Evolutionary conservation across 2,329 filamentous ascomycete species (phyloP), one percentile per base, ranked within the genome.

Genomic region (Pseudofabraea citricarpa): DNA sequence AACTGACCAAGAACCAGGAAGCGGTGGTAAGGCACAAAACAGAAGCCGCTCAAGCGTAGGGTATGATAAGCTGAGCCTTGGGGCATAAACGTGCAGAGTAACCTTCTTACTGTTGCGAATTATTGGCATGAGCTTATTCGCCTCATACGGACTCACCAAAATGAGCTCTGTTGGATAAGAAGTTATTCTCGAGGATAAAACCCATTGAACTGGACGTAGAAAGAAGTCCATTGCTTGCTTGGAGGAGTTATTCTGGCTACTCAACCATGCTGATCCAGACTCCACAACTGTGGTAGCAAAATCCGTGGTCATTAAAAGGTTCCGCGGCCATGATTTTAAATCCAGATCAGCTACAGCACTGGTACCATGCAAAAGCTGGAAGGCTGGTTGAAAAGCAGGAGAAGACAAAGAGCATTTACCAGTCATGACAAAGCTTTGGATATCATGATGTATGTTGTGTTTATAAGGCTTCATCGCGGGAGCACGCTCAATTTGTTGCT

Each of bases 131-230:
- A 85, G 59, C 3, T 59, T 12, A 3, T 85, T 67, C 0, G 77
- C 81, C 50, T 87, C 83, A 20, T 61, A 74, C 0, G 77, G 75
- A 49, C 78, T 83, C 13, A 47, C 23, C 15, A 85, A 60, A 0
- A 83, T 46, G 21, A 78, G 54, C 10, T 52, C 21, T 2, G 23
- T 38, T 8, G 24, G 31, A 12, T 52, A 38, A 1, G 29, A 42
- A 29, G 50, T 43, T 8, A 53, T 53, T 10, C 15, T 47, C 10
- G 45, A 57, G 9, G 66, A 69, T 3, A 79, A 48, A 3, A 82
- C 47, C 71, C 73, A 82, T 12, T 77, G 70, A 0, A 79, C 73
- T 0, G 70, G 65, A 1, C 77, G 64, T 31, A 75, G 67, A 49
- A 69, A 82, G 0, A 61, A 52, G 47, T 81, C 74, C 0, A 63